Base-by-base conservation (phyloP, 805 yeast species). In the Komagataella ulmi region DNA sequence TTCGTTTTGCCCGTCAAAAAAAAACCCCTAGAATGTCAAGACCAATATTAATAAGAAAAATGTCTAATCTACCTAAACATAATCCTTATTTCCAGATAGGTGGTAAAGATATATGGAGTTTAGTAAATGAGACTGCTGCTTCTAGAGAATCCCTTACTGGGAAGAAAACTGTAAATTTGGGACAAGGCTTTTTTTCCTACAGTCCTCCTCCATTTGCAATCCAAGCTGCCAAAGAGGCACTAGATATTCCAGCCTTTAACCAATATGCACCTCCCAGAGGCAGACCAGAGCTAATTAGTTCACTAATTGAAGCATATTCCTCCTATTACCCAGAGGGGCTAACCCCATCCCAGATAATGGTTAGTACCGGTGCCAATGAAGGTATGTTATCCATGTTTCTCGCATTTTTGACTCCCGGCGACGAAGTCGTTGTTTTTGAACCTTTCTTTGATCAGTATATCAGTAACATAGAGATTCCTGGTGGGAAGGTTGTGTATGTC, bases 371-470 rank as follows among this genome's bases (percentile, higher is more conserved):
- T 52, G 99, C 99, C 47, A 93, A 93, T 61, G 98, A 93, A 69
- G 98, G 97, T 44, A 86, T 93, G 74, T 74, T 88, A 51, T 69
- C 96, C 1, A 80, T 85, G 3, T 82, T 90, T 63, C 83, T 88
- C 53, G 99, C 95, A 0, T 84, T 89, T 58, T 68, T 93, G 56
- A 77, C 86, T 47, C 78, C 81, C 1, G 97, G 95, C 19, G 99
- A 93, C 61, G 99, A 93, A 66, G 99, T 84, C 23, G 86, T 93
- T 65, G 97, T 93, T 12, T 86, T 93, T 63, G 96, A 91, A 67
- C 99, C 99, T 2, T 93, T 89, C 64, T 93, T 93, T 63, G 99
- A 93, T 62, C 99, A 93, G 68, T 93, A 93, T 68, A 87, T 93
- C 57, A 81, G 97, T 52, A 91, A 93, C 67, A 85, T 93, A 61